Base-by-base conservation (phyloP, 768 basidiomycete genomes). In the Podaxis sp. region DNA sequence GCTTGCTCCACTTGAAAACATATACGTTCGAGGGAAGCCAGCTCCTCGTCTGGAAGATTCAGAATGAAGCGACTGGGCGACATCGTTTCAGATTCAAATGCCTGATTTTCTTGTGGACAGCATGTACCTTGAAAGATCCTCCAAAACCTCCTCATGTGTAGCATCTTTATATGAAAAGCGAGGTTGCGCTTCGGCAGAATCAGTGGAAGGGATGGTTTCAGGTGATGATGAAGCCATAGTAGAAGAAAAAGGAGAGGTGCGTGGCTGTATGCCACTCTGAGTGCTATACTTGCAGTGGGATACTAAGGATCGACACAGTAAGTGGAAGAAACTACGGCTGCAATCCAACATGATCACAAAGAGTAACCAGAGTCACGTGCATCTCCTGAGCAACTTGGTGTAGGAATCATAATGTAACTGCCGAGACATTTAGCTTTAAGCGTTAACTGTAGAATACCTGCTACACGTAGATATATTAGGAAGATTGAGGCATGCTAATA, bases 1-100 rank as follows among this genome's bases (percentile, higher is more conserved):
- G 96, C 97, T 82, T 98, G 95, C 74, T 99, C 97, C 62, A 98
- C 93, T 76, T 98, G 96, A 76, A 98, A 99, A 76, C 93, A 98
- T 67, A 98, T 87, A 62, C 97, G 86, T 70, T 97, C 95, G 57
- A 96, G 80, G 14, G 91, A 93, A 52, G 85, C 84, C 59, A 96
- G 84, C 76, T 99, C 97, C 70, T 91, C 90, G 64, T 91, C 88
- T 21, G 97, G 96, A 62, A 99, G 85, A 74, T 98, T 98, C 65
- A 98, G 82, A 66, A 99, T 92, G 72, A 98, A 98, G 54, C 97
- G 93, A 72, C 93, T 96, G 64, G 50, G 42, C 28, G 36, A 53
- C 14, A 28, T 54, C 21, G 14, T 51, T 44, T 27, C 48, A 42
- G 28, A 58, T 63, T 18, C 42, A 56, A n/a, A 23, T 18, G n/a